Evolutionary conservation across 1,139 yeast genomes (phyloP).

Genomic region (Diutina siamensis): DNA sequence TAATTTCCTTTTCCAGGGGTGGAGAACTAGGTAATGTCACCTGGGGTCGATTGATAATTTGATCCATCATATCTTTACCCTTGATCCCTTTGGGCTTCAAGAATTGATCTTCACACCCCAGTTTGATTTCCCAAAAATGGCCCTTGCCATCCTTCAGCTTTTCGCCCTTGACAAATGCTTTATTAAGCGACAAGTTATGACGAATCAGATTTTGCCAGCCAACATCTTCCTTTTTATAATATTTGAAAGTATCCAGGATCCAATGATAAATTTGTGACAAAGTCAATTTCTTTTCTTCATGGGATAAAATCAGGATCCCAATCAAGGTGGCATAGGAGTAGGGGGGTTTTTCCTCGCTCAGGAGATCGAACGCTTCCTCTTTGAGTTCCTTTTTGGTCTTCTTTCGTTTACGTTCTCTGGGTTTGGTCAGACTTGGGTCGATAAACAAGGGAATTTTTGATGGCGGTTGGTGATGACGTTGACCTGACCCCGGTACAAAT

Average conservation of each 20-base stretch:
- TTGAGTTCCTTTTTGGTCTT: slow-evolving; percentile 18
- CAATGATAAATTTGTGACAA: slow-evolving; percentile 85
- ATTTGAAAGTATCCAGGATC: slow-evolving; percentile 81
- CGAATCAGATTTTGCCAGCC: slow-evolving; percentile 94
- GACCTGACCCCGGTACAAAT: neutral
- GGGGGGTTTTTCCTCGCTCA: slow-evolving; percentile 66
- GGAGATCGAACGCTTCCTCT: slow-evolving; percentile 24
- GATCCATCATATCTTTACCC: slow-evolving; percentile 36
- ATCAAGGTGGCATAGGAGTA: slow-evolving; percentile 89
- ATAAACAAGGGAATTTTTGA: neutral
- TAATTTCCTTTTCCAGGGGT: slow-evolving; percentile 11
- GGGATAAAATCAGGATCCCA: slow-evolving; percentile 85
- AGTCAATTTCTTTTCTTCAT: slow-evolving; percentile 71
- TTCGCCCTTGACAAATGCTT: slow-evolving; percentile 82
- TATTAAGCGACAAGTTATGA: slow-evolving; percentile 73
- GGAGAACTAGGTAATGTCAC: neutral
- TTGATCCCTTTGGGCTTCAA: slow-evolving; percentile 48
- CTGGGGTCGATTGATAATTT: slow-evolving; percentile 13
- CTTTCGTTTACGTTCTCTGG: slow-evolving; percentile 14
- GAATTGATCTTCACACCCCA: slow-evolving; percentile 75
- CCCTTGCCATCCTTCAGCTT: slow-evolving; percentile 95
- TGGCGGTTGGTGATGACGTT: neutral
- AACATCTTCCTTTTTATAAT: slow-evolving; percentile 74
- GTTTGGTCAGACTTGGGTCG: slow-evolving; percentile 6
- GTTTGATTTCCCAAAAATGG: slow-evolving; percentile 87